These are phyloP conservation scores for Gossypium schwendimanii DNA, from an alignment of 441 rosid species.

Conservation along the genomic window DNA sequence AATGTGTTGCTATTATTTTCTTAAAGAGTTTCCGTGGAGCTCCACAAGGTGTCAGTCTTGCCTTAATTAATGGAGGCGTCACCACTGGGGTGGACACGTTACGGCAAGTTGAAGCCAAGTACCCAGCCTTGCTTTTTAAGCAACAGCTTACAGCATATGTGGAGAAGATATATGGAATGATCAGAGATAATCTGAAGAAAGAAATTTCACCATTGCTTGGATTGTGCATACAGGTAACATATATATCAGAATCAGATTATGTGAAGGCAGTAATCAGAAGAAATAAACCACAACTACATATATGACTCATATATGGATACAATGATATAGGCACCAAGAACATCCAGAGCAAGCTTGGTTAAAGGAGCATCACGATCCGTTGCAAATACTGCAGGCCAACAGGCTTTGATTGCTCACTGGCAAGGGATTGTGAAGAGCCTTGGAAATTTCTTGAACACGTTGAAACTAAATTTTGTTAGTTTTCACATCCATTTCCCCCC, in stretches of 20 bases:
- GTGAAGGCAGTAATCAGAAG: not conserved
- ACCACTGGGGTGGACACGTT: constrained; percentile 61
- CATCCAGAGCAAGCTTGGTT: constrained; percentile 97
- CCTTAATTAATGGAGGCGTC: constrained; percentile 59
- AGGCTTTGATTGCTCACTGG: constrained; percentile 95
- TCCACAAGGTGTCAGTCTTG: constrained; percentile 86
- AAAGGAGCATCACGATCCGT: constrained; percentile 90
- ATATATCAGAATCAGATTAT: not conserved
- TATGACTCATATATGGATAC: constrained; percentile 7
- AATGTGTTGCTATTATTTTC: constrained; percentile 16
- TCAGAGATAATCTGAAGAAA: constrained; percentile 97
- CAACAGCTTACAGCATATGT: constrained; percentile 99
- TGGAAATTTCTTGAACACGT: constrained; percentile 72
- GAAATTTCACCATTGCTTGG: constrained; percentile 98
- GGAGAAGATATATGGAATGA: constrained; percentile 98
- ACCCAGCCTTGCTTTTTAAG: constrained; percentile 97
- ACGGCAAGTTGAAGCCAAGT: constrained; percentile 96
- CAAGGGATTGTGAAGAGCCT: constrained; percentile 98
- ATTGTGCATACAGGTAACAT: constrained; percentile 86
- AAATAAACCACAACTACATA: not conserved
- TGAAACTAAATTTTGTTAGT: constrained; percentile 77
- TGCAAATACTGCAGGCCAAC: constrained; percentile 80
- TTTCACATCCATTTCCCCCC: not conserved
- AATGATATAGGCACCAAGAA: constrained; percentile 82
- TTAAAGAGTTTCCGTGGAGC: constrained; percentile 88